phyloP scores from a whole-genome alignment of 345 rosid genomes.

The Melaleuca quinquenervia region DNA sequence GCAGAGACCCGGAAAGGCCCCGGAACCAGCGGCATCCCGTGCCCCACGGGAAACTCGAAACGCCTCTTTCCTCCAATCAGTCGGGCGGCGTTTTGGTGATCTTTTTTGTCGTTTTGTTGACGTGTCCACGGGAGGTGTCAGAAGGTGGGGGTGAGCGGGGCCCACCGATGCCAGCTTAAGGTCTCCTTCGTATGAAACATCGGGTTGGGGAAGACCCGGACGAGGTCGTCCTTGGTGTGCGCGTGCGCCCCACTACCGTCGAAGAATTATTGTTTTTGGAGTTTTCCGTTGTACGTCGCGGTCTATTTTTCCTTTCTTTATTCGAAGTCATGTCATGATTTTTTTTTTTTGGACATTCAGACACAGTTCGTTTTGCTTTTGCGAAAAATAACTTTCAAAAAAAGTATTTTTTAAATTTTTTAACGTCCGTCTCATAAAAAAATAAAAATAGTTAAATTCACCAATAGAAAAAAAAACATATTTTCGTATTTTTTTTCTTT shows the following conservation, averaged over 20 bases:
- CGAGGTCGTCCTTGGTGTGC: neutral
- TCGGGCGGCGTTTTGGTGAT: neutral
- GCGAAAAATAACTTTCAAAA: too few species aligned
- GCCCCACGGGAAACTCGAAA: neutral
- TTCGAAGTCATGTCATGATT: too few species aligned
- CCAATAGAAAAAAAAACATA: too few species aligned
- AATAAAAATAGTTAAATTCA: too few species aligned
- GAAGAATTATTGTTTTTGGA: neutral
- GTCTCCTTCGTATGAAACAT: neutral
- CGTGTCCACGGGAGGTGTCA: neutral
- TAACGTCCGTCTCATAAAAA: too few species aligned
- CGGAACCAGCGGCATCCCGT: neutral
- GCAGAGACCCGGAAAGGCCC: neutral
- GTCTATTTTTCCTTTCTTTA: too few species aligned
- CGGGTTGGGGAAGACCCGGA: neutral
- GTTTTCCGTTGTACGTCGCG: too few species aligned
- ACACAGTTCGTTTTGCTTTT: too few species aligned
- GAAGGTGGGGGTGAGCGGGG: neutral
- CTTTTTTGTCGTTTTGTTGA: neutral
- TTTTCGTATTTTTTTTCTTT: too few species aligned
- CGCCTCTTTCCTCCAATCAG: neutral
- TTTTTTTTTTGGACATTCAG: too few species aligned
- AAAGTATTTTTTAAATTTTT: too few species aligned
- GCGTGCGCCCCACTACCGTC: neutral
- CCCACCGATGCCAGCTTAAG: neutral